phyloP scores from a whole-genome alignment of 345 rosid species.

The Aurinia saxatilis region DNA sequence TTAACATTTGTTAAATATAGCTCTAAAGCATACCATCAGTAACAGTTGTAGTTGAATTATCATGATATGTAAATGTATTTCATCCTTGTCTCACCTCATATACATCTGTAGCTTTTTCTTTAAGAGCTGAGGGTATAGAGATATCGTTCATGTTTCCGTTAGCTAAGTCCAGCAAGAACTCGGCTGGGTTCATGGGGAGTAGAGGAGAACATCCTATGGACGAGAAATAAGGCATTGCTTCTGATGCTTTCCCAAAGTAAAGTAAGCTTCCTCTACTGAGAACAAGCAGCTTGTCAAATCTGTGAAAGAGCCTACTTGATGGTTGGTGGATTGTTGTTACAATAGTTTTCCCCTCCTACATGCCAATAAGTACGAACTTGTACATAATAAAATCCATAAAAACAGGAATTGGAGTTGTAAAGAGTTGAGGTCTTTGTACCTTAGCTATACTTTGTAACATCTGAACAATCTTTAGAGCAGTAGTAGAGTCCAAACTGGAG shows the following conservation, averaged over 20 bases:
- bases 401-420: not conserved
- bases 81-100: constrained; percentile 52
- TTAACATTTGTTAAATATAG: not conserved
- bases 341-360: constrained; percentile 83
- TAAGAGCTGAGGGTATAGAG: constrained; percentile 75
- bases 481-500: constrained; percentile 89
- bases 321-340: constrained; percentile 95
- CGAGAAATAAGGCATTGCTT: constrained; percentile 66
- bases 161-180: constrained; percentile 91
- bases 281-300: constrained; percentile 78
- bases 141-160: constrained; percentile 75
- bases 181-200: constrained; percentile 89
- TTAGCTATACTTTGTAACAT: constrained; percentile 78
- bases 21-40: not conserved
- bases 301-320: constrained; percentile 89
- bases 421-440: constrained; percentile 29
- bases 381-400: not conserved
- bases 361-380: constrained; percentile 19
- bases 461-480: constrained; percentile 77
- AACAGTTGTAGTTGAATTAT: not conserved
- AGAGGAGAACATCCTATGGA: constrained; percentile 82
- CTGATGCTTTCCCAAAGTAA: constrained; percentile 88
- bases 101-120: constrained; percentile 56
- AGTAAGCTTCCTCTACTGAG: constrained; percentile 87
- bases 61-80: constrained; percentile 3